A percentile compares a stretch with the other conserved stretches of the same genome.
Conservation (phyloP, 148 eudicot genomes). For the Persicaria tinctoria region DNA sequence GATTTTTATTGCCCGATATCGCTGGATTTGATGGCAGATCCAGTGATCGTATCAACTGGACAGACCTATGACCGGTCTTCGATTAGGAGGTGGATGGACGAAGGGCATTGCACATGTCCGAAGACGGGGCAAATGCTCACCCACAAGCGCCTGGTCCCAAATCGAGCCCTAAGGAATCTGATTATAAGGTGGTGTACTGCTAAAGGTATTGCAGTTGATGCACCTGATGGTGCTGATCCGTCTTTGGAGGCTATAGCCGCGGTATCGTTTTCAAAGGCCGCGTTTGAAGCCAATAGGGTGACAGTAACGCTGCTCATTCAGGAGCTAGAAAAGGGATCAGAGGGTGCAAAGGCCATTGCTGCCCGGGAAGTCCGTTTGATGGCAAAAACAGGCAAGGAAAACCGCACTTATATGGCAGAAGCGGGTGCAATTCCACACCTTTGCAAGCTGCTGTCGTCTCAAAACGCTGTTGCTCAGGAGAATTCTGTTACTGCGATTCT, state of each 20-base stretch:
- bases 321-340: constrained; percentile 56
- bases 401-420: constrained; percentile 81
- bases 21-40: constrained; percentile 80
- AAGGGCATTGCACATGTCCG: constrained; percentile 82
- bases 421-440: constrained; percentile 78
- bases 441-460: constrained; percentile 44
- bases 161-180: constrained; percentile 61
- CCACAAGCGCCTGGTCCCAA: constrained; percentile 50
- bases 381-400: constrained; percentile 77
- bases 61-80: constrained; percentile 80
- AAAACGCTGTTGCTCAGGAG: constrained; percentile 66
- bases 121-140: constrained; percentile 78
- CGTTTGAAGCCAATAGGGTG: constrained; percentile 66
- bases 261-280: constrained; percentile 50
- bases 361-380: constrained; percentile 69
- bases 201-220: constrained; percentile 34
- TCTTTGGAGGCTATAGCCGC: constrained; percentile 26
- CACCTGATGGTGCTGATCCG: constrained; percentile 41
- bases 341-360: constrained; percentile 55
- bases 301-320: constrained; percentile 58
- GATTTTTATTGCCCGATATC: constrained; percentile 85
- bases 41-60: constrained; percentile 76
- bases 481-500: constrained; percentile 88
- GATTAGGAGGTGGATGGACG: constrained; percentile 78
- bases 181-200: constrained; percentile 76